A percentile compares a stretch with the other conserved stretches of the same genome.
Conservation (phyloP, 2,329 filamentous ascomycete species). For the Tolypocladium pustulatum region DNA sequence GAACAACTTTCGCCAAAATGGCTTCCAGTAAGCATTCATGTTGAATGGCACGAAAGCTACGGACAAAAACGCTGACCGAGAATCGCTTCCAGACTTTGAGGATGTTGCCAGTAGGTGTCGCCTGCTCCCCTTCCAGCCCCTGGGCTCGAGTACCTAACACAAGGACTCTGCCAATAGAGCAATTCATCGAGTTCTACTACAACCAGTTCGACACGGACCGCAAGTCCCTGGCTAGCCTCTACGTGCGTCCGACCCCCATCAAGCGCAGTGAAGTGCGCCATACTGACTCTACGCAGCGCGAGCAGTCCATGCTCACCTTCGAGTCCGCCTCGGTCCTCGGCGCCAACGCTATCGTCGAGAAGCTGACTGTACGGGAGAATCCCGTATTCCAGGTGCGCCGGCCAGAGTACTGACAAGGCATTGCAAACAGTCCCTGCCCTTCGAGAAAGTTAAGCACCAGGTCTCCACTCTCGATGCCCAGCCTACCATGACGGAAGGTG, state of each 20-base stretch:
- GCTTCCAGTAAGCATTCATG: slow-evolving; percentile 17
- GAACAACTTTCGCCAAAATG: slow-evolving; percentile 17
- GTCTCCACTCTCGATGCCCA: slow-evolving; percentile 74
- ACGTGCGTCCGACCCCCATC: slow-evolving; percentile 48
- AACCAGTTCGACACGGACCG: slow-evolving; percentile 71
- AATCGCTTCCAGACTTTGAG: slow-evolving; percentile 27
- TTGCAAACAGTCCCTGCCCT: slow-evolving; percentile 57
- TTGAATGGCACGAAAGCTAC: slow-evolving; percentile 5
- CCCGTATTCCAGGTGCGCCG: neutral
- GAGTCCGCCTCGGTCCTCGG: slow-evolving; percentile 63
- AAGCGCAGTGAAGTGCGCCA: too few relatives aligned
- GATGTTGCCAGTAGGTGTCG: slow-evolving; percentile 33
- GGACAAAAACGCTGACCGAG: slow-evolving; percentile 8
- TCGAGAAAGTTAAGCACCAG: slow-evolving; percentile 71
- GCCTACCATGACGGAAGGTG: slow-evolving; percentile 52
- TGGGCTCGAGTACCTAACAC: neutral
- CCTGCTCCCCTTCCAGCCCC: slow-evolving; percentile 2
- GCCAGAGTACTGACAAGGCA: neutral
- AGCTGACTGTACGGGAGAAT: slow-evolving; percentile 56
- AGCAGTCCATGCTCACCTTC: slow-evolving; percentile 87
- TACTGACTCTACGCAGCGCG: slow-evolving; percentile 44
- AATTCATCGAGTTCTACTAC: slow-evolving; percentile 91
- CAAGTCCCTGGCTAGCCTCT: slow-evolving; percentile 55
- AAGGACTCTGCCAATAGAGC: slow-evolving; percentile 40
- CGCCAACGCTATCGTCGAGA: slow-evolving; percentile 57